Evolutionary conservation across 1,284 basidiomycete genomes (phyloP).

Genomic region (Porodaedalea pini): DNA sequence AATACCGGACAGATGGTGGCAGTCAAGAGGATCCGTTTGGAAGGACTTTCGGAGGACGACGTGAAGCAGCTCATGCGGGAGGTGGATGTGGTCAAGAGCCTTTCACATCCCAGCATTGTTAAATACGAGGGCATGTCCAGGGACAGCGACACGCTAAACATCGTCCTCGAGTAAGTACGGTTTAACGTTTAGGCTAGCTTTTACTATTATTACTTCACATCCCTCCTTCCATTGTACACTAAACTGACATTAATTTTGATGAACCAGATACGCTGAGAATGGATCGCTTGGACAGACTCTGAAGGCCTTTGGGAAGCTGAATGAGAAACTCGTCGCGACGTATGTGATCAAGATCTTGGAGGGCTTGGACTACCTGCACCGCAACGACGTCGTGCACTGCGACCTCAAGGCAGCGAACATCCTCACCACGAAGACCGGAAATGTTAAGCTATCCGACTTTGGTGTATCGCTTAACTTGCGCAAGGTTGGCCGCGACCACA

Average conservation of each 20-base stretch:
- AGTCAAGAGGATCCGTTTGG: constrained; percentile 86
- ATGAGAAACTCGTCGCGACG: constrained; percentile 47
- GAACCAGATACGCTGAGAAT: constrained; percentile 47
- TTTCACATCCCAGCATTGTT: constrained; percentile 91
- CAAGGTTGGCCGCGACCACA: constrained; percentile 44
- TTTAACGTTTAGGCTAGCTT: constrained; percentile 7
- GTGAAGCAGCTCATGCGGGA: constrained; percentile 86
- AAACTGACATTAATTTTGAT: constrained; percentile 1
- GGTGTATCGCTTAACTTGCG: constrained; percentile 66
- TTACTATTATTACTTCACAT: background rate
- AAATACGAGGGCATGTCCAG: constrained; percentile 95
- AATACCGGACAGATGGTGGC: constrained; percentile 93
- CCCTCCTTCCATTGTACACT: background rate
- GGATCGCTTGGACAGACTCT: constrained; percentile 51
- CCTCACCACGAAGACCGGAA: constrained; percentile 60
- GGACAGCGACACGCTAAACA: constrained; percentile 82
- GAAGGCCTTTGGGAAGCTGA: constrained; percentile 50
- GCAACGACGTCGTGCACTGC: constrained; percentile 38
- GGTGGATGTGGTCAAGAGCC: constrained; percentile 84
- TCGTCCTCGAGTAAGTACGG: constrained; percentile 81
- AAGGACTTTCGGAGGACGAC: constrained; percentile 83
- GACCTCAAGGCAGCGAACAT: constrained; percentile 72
- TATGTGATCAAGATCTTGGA: constrained; percentile 56
- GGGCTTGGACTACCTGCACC: constrained; percentile 49
- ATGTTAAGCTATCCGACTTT: constrained; percentile 68